phyloP scores from a whole-genome alignment of 257 asterid genomes.

The Oldenlandia corymbosa region DNA sequence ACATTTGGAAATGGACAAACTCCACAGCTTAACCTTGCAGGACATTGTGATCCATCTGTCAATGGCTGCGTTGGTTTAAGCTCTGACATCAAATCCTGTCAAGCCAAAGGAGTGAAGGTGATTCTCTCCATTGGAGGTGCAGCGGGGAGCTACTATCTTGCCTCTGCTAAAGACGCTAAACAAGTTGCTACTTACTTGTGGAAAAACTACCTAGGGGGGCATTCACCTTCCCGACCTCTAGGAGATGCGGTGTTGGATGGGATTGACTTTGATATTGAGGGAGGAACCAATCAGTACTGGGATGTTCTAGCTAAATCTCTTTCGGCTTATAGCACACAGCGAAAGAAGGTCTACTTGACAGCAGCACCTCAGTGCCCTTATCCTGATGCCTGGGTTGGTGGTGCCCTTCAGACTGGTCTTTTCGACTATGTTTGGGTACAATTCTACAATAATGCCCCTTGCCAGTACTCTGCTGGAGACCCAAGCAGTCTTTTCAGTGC shows the following conservation, averaged over 20 bases:
- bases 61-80: conserved; percentile 30
- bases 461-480: conserved; percentile 27
- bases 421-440: conserved; percentile 49
- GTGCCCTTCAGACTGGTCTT: conserved; percentile 33
- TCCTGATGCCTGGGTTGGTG: conserved; percentile 40
- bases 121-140: conserved; percentile 41
- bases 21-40: conserved; percentile 37
- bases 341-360: conserved; percentile 43
- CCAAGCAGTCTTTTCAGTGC: conserved; percentile 20
- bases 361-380: conserved; percentile 51
- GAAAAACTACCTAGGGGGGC: conserved; percentile 43
- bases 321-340: conserved; percentile 26
- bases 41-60: conserved; percentile 43
- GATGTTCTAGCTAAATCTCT: conserved; percentile 35
- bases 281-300: conserved; percentile 40
- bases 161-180: conserved; percentile 32
- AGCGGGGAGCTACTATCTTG: conserved; percentile 32
- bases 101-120: conserved; percentile 36
- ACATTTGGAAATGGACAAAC: conserved; percentile 33
- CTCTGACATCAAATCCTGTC: conserved; percentile 40
- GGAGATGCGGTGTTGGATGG: conserved; percentile 42
- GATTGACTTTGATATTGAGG: conserved; percentile 41
- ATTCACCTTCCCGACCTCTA: conserved; percentile 32
- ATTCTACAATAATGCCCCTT: conserved; percentile 40
- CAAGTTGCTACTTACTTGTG: conserved; percentile 40